These are phyloP conservation scores for Penicillium fuscoglaucum DNA, from an alignment of 2,329 filamentous ascomycete genomes.

Conservation along the genomic window DNA sequence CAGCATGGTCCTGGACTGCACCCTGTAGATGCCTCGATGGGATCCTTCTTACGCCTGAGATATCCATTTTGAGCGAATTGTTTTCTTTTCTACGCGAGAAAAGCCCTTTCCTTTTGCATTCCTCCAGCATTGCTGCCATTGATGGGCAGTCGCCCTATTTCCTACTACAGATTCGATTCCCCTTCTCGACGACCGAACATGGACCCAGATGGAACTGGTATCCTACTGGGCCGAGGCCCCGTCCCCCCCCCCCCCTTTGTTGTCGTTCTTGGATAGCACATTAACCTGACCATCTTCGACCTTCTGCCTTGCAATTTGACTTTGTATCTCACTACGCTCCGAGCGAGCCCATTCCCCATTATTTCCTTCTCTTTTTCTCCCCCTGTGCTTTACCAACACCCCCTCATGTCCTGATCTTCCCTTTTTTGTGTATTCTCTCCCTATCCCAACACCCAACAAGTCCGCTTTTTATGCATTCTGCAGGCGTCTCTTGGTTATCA, in stretches of 20 bases:
- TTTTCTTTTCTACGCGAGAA: constrained; percentile 26
- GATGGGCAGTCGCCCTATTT: constrained; percentile 10
- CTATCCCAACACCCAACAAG: constrained; percentile 10
- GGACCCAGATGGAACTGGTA: constrained; percentile 25
- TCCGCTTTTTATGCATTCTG: constrained; percentile 38
- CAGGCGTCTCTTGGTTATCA: constrained; percentile 37
- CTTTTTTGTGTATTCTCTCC: constrained; percentile 21
- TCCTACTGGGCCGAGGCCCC: constrained; percentile 15
- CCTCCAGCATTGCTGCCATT: constrained; percentile 17
- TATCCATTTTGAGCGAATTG: constrained; percentile 31
- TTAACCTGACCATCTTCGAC: constrained; percentile 16
- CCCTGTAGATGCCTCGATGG: constrained; percentile 51
- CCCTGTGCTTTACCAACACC: constrained; percentile 23
- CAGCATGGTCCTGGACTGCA: constrained; percentile 93
- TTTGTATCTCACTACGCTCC: constrained; percentile 22
- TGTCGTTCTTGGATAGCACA: constrained; percentile 14
- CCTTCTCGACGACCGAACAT: constrained; percentile 14
- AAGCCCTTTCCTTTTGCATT: constrained; percentile 20
- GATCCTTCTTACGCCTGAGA: constrained; percentile 32
- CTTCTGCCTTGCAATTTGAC: constrained; percentile 16
- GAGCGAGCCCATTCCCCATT: constrained; percentile 19
- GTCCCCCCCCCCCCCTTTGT: constrained; percentile 16
- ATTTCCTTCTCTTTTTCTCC: constrained; percentile 21
- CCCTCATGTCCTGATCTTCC: constrained; percentile 26
- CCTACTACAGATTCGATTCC: constrained; percentile 14